Evolutionary conservation across 495 filamentous ascomycete genomes (phyloP), one percentile per base, ranked within the genome.

Genomic region (Penicillium robsamsonii): DNA sequence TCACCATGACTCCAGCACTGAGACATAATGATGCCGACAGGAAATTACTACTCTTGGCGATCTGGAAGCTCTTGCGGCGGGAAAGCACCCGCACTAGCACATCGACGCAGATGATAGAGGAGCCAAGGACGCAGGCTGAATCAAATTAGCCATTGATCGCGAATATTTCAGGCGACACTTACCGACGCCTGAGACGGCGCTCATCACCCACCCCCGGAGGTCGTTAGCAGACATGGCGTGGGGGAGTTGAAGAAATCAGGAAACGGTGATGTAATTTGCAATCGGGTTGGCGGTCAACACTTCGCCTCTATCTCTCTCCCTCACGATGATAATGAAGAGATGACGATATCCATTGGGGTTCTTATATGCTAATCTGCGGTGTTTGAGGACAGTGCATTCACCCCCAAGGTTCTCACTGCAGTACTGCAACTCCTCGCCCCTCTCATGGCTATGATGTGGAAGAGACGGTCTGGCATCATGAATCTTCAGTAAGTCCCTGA

Each of bases 1-100:
- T 51, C 71, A 97, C 92, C 92, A 98, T 95, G n/a, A 98, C 94
- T 30, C 94, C 94, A 46, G 96, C 96, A 70, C 91, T 96, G 47
- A 98, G 73, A 73, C 91, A 96, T 57, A 97, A 74, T 3, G 93
- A 96, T 20, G 86, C 85, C 1, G 92, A 91, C 15, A 96, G 79
- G 70, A 98, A 98, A 20, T 78, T 78, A 73, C 87, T 91, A 70
- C 88, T 96, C 62, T 92, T 89, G 62, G 92, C 86, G 63, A 98
- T 96, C 63, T 85, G 84, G 64, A 97, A 98, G 66, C 84, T 76
- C 63, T 80, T 84, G 68, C 87, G 82, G 47, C 84, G 80, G 5
- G 89, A 88, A 54, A 96, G 71, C 20, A 76, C 76, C 53, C 83
- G 89, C 38, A 96, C 72, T 45, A 94, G 50, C 24, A 90, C 58